Base-by-base conservation (phyloP, 139 green algal species). In the Haematococcus lacustris region DNA sequence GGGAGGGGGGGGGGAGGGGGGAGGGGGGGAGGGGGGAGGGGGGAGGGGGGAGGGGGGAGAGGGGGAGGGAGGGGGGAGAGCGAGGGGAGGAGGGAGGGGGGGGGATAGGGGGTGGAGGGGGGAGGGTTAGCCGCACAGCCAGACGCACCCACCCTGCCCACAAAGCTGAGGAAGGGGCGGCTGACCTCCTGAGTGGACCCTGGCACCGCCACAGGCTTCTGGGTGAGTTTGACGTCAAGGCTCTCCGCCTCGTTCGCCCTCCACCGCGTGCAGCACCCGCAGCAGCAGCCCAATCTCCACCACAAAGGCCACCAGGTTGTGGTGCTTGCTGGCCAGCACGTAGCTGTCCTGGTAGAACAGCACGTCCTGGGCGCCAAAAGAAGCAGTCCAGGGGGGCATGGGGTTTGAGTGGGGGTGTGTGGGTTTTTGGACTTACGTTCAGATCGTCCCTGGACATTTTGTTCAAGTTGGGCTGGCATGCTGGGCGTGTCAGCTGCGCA, bases 291-390 rank as follows among this genome's bases (percentile, higher is more conserved):
- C 75, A 5, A 92, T 41, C n/a, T 93, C 86, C n/a, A 87, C 66
- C 0, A 61, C 51, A 57, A 96, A 93, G 2, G 81, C 90, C 5
- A 96, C 91, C 1, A 89, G 60, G 73, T 95, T 88, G 50, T 84
- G 51, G 62, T 90, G 79, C 21, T 78, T 77, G 80, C 82, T 90
- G n/a, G 81, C 37, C 23, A 83, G 75, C 25, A 57, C 70, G 73
- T 79, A 91, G 3, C 32, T 77, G 1, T 78, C 75, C 1, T 70
- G 26, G 47, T 89, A 74, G 66, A 95, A 94, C 33, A 94, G 38
- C 0, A 85, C 76, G 3, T 80, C 76, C 88, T 93, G 84, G n/a
- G 72, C 3, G 9, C 9, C 9, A 17, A 53, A n/a, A n/a, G n/a
- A n/a, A n/a, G n/a, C n/a, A n/a, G n/a, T n/a, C n/a, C n/a, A n/a